Percentiles rank a stretch among this genome's conserved stretches.
phyloP scores from a whole-genome alignment of 2,329 filamentous ascomycete genomes.

The Helminthosporium solani region DNA sequence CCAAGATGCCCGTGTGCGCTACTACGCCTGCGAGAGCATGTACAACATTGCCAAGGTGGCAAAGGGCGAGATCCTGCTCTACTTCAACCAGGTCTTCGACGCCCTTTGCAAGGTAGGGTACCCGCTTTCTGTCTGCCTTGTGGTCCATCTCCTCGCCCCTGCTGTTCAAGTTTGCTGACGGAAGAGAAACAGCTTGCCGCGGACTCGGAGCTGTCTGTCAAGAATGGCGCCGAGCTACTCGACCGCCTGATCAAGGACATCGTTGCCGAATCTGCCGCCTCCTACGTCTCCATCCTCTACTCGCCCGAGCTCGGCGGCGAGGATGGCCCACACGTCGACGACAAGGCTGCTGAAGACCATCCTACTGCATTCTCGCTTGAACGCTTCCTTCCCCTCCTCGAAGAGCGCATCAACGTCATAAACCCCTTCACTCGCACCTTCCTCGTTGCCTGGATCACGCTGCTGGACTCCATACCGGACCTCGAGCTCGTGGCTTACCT shows the following conservation, averaged over 20 bases:
- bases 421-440: slow-evolving; percentile 96
- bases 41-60: slow-evolving; percentile 99
- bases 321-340: slow-evolving; percentile 13
- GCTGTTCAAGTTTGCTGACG: slow-evolving; percentile 19
- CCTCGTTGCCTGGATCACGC: slow-evolving; percentile 90
- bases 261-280: slow-evolving; percentile 89
- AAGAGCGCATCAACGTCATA: slow-evolving; percentile 90
- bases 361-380: slow-evolving; percentile 90
- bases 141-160: not conserved
- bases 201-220: slow-evolving; percentile 94
- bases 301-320: slow-evolving; percentile 56
- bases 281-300: slow-evolving; percentile 88
- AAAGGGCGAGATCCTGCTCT: slow-evolving; percentile 93
- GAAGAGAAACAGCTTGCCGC: slow-evolving; percentile 70
- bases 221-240: slow-evolving; percentile 93
- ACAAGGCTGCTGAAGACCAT: slow-evolving; percentile 42
- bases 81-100: slow-evolving; percentile 99
- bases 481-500: slow-evolving; percentile 90
- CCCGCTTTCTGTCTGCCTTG: not conserved
- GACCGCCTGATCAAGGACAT: slow-evolving; percentile 96
- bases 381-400: slow-evolving; percentile 87
- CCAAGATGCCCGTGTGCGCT: slow-evolving; percentile 93
- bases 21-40: slow-evolving; percentile 99
- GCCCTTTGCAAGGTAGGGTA: slow-evolving; percentile 88
- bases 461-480: slow-evolving; percentile 95